phyloP scores from a whole-genome alignment of 2,329 filamentous ascomycete genomes.

The Bipolaris oryzae region DNA sequence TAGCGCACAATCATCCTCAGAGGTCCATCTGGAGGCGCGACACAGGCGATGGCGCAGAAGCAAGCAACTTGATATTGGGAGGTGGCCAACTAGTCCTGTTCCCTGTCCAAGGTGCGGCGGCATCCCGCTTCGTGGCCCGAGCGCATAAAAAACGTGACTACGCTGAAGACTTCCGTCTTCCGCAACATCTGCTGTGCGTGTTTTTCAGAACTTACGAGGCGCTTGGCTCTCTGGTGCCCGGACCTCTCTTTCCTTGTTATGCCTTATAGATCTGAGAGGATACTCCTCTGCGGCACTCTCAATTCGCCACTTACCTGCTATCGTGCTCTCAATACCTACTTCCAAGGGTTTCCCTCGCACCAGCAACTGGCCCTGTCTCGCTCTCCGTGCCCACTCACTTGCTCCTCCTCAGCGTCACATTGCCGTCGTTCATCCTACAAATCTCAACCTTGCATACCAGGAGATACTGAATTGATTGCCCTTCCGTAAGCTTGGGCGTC shows the following conservation, averaged over 20 bases:
- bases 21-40: conserved; percentile 36
- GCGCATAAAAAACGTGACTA: conserved; percentile 26
- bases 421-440: not conserved
- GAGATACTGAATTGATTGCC: conserved; percentile 5
- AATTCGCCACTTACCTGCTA: conserved; percentile 17
- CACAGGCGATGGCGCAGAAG: conserved; percentile 26
- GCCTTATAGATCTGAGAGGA: not conserved
- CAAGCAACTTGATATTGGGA: conserved; percentile 22
- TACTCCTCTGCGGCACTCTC: conserved; percentile 1
- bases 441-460: conserved; percentile 1
- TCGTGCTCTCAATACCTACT: conserved; percentile 23
- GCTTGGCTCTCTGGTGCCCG: not conserved
- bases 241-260: conserved; percentile 1
- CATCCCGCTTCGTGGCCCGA: conserved; percentile 25
- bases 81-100: conserved; percentile 21
- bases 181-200: conserved; percentile 12
- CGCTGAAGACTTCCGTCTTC: conserved; percentile 17
- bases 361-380: conserved; percentile 25
- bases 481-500: conserved; percentile 20
- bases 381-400: conserved; percentile 17
- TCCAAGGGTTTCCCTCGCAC: conserved; percentile 26
- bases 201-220: conserved; percentile 5
- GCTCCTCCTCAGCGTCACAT: conserved; percentile 9
- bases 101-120: conserved; percentile 16
- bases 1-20: conserved; percentile 51